A percentile compares a stretch with the other conserved stretches of the same genome.
Evolutionary conservation across 129 eudicot genomes (phyloP).

Genomic region (Dittrichia graveolens): DNA sequence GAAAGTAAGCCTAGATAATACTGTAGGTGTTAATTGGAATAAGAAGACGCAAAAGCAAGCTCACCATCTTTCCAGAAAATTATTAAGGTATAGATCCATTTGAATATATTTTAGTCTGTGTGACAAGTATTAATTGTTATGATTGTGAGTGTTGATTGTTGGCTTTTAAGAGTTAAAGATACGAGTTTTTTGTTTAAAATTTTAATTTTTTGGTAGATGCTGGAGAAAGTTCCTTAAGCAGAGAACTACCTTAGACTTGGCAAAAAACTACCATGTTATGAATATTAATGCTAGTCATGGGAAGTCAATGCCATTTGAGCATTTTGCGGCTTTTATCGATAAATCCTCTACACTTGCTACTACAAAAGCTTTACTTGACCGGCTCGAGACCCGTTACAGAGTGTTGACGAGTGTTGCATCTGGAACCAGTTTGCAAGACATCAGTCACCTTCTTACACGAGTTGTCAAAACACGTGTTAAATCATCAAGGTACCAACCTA

Average conservation of each 20-base stretch:
- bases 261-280: slow-evolving; percentile 27
- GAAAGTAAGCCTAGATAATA: slow-evolving; percentile 46
- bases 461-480: slow-evolving; percentile 1
- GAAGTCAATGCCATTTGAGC: slow-evolving; percentile 36
- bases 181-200: not conserved
- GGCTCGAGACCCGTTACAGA: slow-evolving; percentile 65
- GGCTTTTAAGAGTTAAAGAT: not conserved
- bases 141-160: not conserved
- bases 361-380: slow-evolving; percentile 79
- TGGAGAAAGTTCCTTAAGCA: slow-evolving; percentile 33
- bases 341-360: slow-evolving; percentile 33
- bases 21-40: slow-evolving; percentile 40
- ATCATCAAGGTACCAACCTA: slow-evolving; percentile 78
- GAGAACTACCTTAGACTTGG: slow-evolving; percentile 34
- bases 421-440: slow-evolving; percentile 38
- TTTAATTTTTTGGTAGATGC: slow-evolving; percentile 49
- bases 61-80: slow-evolving; percentile 59
- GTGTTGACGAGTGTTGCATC: slow-evolving; percentile 37
- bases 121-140: not conserved
- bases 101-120: not conserved
- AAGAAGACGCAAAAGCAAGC: slow-evolving; percentile 60
- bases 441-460: not conserved
- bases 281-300: slow-evolving; percentile 24
- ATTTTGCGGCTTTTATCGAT: slow-evolving; percentile 54
- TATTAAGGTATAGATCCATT: slow-evolving; percentile 53